A percentile compares a stretch with the other conserved stretches of the same genome.
Conservation (phyloP, 495 filamentous ascomycete species). For the Pyronema domesticum region DNA sequence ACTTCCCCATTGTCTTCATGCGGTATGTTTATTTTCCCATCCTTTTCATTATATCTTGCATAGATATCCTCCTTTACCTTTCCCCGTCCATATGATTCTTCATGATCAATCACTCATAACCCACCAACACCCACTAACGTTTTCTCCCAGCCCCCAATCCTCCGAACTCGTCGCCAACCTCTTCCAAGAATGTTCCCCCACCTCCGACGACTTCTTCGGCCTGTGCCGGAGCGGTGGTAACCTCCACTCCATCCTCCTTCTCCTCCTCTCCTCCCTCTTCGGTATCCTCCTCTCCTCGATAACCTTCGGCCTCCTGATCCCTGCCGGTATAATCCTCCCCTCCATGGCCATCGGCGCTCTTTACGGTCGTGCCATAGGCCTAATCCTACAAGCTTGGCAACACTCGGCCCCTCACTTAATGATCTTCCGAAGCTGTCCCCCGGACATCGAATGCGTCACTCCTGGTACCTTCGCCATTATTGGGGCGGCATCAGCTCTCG, state of each 20-base stretch:
- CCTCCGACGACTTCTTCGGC: conserved; percentile 64
- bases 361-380: conserved; percentile 78
- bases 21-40: conserved; percentile 24
- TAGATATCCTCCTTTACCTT: too few relatives aligned
- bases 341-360: conserved; percentile 95
- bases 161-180: conserved; percentile 83
- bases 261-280: conserved; percentile 60
- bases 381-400: conserved; percentile 80
- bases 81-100: too few relatives aligned
- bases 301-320: conserved; percentile 93
- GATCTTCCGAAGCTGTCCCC: conserved; percentile 63
- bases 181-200: conserved; percentile 71
- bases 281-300: conserved; percentile 73
- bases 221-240: conserved; percentile 55
- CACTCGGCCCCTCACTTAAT: conserved; percentile 55
- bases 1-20: conserved; percentile 93
- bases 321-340: conserved; percentile 87
- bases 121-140: neutral
- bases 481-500: conserved; percentile 84
- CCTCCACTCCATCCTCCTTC: conserved; percentile 55
- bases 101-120: too few relatives aligned
- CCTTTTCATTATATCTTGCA: neutral
- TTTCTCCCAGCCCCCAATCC: conserved; percentile 42
- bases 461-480: conserved; percentile 94
- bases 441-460: conserved; percentile 78